These are phyloP conservation scores for Cucurbita ficifolia DNA, from an alignment of 306 rosid species.

Conservation along the genomic window DNA sequence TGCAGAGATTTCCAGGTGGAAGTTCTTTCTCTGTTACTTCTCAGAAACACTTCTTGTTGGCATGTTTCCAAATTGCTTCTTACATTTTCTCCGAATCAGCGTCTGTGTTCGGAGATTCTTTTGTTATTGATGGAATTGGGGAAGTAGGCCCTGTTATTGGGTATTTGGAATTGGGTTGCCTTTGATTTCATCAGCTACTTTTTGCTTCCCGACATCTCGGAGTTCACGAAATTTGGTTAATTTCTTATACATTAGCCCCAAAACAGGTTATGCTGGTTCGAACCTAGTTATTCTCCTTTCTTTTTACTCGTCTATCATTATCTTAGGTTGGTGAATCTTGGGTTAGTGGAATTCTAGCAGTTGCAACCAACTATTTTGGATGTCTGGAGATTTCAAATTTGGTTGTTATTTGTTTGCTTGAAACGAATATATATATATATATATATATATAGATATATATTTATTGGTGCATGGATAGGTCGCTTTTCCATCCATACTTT, in stretches of 20 bases:
- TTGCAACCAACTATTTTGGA: slow-evolving; percentile 25
- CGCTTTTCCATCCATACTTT: background rate
- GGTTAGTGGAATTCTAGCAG: slow-evolving; percentile 20
- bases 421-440: background rate
- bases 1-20: background rate
- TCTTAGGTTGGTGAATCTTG: slow-evolving; percentile 3
- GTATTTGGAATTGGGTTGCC: background rate
- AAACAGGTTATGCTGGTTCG: background rate
- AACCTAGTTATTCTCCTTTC: background rate
- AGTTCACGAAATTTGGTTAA: slow-evolving; percentile 25
- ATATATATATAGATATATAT: too few relatives aligned
- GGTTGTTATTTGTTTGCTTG: slow-evolving; percentile 37
- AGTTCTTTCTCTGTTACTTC: background rate
- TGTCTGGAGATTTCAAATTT: slow-evolving; percentile 11
- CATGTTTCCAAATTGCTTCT: slow-evolving; percentile 11
- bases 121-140: background rate
- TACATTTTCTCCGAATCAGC: background rate
- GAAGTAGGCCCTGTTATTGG: background rate
- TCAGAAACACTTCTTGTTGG: background rate
- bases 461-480: background rate
- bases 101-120: background rate
- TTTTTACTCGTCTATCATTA: background rate
- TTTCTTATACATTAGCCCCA: background rate
- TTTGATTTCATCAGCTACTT: background rate
- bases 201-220: slow-evolving; percentile 23